A percentile compares a stretch with the other conserved stretches of the same genome.
These are phyloP conservation scores for Diaporthe longicolla DNA, from an alignment of 2,329 filamentous ascomycete species.

Conservation along the genomic window DNA sequence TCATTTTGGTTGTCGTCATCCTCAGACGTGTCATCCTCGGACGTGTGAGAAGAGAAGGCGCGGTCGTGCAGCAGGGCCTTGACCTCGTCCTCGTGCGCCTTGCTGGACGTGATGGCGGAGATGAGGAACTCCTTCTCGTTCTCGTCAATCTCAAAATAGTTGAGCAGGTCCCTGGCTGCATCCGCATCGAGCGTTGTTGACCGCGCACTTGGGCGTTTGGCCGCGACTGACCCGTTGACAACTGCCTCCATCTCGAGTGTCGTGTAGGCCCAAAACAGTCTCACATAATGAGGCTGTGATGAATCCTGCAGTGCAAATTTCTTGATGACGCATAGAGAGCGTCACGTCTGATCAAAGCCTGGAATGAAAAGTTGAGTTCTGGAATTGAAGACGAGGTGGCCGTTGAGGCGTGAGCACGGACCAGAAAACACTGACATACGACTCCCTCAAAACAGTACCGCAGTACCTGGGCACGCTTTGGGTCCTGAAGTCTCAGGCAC, in stretches of 20 bases:
- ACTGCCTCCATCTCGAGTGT: conserved; percentile 35
- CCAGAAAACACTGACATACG: conserved; percentile 35
- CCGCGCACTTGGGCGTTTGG: conserved; percentile 25
- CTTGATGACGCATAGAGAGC: conserved; percentile 33
- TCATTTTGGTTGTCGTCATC: conserved; percentile 34
- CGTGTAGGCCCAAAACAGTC: conserved; percentile 32
- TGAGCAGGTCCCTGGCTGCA: conserved; percentile 16
- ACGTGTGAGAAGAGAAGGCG: conserved; percentile 30
- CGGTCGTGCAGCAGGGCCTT: conserved; percentile 34
- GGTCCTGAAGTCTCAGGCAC: conserved; percentile 35
- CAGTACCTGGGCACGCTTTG: conserved; percentile 28
- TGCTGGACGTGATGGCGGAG: conserved; percentile 35
- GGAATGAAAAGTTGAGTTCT: conserved; percentile 36
- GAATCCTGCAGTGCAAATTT: conserved; percentile 30
- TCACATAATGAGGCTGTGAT: conserved; percentile 32
- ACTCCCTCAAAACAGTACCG: conserved; percentile 35
- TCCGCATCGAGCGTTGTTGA: conserved; percentile 29
- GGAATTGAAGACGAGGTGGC: conserved; percentile 35
- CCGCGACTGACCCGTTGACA: conserved; percentile 28
- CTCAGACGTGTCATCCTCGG: conserved; percentile 35
- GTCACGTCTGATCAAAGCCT: conserved; percentile 28
- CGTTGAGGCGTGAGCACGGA: conserved; percentile 35
- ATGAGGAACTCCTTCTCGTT: conserved; percentile 33
- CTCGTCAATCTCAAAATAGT: conserved; percentile 37
- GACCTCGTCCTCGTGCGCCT: conserved; percentile 35